These are phyloP conservation scores for Candida koratica DNA, from an alignment of 805 yeast species.

Conservation along the genomic window DNA sequence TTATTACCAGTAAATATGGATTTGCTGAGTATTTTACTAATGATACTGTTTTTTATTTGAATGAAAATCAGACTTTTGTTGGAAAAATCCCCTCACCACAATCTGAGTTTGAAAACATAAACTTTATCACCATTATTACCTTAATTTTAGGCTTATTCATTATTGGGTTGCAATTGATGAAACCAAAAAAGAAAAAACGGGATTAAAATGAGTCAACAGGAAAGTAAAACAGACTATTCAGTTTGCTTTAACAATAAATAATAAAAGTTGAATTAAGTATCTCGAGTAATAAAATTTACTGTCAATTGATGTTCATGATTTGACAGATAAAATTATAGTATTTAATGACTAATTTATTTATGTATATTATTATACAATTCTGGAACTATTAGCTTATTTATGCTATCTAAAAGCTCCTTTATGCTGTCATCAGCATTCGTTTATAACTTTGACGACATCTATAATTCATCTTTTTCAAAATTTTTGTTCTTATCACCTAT, in stretches of 20 bases:
- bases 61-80: not conserved
- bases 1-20: slow-evolving; percentile 29
- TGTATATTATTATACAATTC: no score
- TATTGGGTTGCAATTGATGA: slow-evolving; percentile 11
- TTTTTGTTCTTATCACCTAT: slow-evolving; percentile 17
- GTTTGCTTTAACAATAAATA: no score
- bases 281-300: no score
- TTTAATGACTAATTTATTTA: no score
- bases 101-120: slow-evolving; percentile 12
- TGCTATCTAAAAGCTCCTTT: no score
- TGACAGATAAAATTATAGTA: no score
- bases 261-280: no score
- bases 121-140: slow-evolving; percentile 11
- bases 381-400: no score
- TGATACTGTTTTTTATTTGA: slow-evolving; percentile 36
- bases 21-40: slow-evolving; percentile 37
- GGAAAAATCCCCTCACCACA: slow-evolving; percentile 13
- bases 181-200: slow-evolving; percentile 7
- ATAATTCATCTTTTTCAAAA: slow-evolving; percentile 22
- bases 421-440: not conserved
- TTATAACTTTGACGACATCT: slow-evolving; percentile 2
- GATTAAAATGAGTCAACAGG: slow-evolving; percentile 1
- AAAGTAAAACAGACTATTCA: no score
- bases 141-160: slow-evolving; percentile 13
- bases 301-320: no score